Evolutionary conservation across 371 early-diverging fungal genomes (phyloP).

Genomic region (Zychaea mexicana): DNA sequence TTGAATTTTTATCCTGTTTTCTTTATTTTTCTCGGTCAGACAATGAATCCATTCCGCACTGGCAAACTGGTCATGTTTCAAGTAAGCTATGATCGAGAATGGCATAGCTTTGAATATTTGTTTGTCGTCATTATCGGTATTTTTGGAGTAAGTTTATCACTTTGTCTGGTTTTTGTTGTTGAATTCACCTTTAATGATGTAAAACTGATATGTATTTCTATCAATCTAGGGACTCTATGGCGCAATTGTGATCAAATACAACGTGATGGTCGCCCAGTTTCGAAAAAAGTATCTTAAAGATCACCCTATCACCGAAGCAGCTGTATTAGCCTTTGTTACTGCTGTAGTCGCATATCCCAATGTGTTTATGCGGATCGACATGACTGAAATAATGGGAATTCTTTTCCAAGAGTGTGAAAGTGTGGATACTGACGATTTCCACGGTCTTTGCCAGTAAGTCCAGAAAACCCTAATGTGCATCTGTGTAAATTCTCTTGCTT

Average conservation of each 20-base stretch:
- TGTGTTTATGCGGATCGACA: constrained; percentile 80
- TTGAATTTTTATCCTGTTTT: not conserved
- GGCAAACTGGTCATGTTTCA: constrained; percentile 96
- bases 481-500: not conserved
- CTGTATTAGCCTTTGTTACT: constrained; percentile 72
- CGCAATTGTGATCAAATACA: constrained; percentile 82
- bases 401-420: constrained; percentile 87
- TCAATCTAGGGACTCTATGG: constrained; percentile 82
- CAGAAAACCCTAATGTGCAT: too few species aligned
- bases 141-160: constrained; percentile 82
- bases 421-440: constrained; percentile 55
- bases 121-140: constrained; percentile 88
- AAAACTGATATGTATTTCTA: not conserved
- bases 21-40: constrained; percentile 27
- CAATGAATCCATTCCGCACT: constrained; percentile 91
- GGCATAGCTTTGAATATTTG: constrained; percentile 86
- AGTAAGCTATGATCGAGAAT: constrained; percentile 88
- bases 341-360: constrained; percentile 77
- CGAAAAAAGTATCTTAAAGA: constrained; percentile 65
- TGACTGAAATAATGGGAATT: constrained; percentile 83
- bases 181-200: not conserved
- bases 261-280: constrained; percentile 69
- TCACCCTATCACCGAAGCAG: constrained; percentile 78
- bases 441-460: constrained; percentile 68
- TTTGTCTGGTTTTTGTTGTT: not conserved